Conservation (phyloP, 768 basidiomycete genomes). For the Trametes cubensis region DNA sequence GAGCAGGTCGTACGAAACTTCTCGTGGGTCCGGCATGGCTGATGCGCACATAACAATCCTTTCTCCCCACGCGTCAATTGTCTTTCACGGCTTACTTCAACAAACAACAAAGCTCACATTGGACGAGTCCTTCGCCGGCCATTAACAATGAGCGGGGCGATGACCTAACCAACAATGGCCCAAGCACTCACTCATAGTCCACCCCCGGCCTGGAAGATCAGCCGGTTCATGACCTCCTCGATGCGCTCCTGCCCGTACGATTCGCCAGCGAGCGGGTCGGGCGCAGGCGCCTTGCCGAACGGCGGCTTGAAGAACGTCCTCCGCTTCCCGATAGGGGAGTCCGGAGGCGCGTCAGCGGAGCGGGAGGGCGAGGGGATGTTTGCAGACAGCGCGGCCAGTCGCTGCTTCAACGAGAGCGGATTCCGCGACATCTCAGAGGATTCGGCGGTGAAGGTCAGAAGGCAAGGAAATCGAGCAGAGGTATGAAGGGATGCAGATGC, state of each 20-base stretch:
- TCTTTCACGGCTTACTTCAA: background rate
- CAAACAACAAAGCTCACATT: constrained; percentile 58
- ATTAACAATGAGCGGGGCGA: constrained; percentile 7
- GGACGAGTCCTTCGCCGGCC: constrained; percentile 66
- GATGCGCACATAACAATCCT: constrained; percentile 87
- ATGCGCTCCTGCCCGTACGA: constrained; percentile 45
- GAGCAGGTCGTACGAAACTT: constrained; percentile 77
- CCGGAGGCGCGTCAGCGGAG: constrained; percentile 29
- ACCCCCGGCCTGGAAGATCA: constrained; percentile 91
- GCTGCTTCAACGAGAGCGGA: constrained; percentile 59
- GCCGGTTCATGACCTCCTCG: constrained; percentile 64
- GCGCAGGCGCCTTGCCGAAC: constrained; percentile 48
- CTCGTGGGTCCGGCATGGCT: constrained; percentile 77
- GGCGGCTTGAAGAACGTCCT: constrained; percentile 49
- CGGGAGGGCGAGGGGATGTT: constrained; percentile 40
- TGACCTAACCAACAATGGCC: constrained; percentile 6
- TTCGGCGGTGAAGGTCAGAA: background rate
- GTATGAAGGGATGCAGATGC: background rate
- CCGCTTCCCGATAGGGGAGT: constrained; percentile 37
- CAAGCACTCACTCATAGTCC: constrained; percentile 75
- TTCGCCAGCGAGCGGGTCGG: constrained; percentile 30
- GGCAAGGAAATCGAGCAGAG: background rate
- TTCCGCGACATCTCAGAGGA: constrained; percentile 21
- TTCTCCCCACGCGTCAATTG: background rate
- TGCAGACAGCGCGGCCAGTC: constrained; percentile 63